Conservation (phyloP, 208 protist genomes). For the Trypanosoma boissoni region DNA sequence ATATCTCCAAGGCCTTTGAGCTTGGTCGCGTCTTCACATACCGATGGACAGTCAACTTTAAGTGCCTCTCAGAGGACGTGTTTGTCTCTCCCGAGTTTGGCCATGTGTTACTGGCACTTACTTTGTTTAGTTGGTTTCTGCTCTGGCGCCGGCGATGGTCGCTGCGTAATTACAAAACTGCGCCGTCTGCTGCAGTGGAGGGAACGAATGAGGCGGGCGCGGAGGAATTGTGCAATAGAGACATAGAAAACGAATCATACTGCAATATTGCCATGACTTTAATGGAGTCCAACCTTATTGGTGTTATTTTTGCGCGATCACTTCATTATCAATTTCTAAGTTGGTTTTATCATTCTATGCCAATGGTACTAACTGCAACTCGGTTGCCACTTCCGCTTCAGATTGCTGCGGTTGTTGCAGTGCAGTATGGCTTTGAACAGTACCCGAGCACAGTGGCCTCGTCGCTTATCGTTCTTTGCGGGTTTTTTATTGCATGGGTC, state of each 20-base stretch:
- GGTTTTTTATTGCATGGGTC: constrained; percentile 36
- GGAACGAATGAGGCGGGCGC: constrained; percentile 1
- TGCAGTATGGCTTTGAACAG: constrained; percentile 56
- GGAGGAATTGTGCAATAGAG: neutral
- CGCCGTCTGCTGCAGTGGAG: constrained; percentile 10
- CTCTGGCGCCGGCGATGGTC: constrained; percentile 55
- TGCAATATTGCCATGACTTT: constrained; percentile 63
- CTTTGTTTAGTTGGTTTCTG: constrained; percentile 48
- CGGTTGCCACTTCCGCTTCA: constrained; percentile 32
- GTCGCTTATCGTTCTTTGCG: constrained; percentile 40
- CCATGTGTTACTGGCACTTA: constrained; percentile 39
- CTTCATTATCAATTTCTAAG: constrained; percentile 95
- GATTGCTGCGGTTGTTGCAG: constrained; percentile 30
- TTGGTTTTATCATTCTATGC: constrained; percentile 91
- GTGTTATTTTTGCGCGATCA: constrained; percentile 77
- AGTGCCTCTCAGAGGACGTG: constrained; percentile 57
- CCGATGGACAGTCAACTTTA: constrained; percentile 76
- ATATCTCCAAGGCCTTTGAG: constrained; percentile 64
- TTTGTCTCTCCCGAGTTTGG: constrained; percentile 46
- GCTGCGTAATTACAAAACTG: constrained; percentile 20
- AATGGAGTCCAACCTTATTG: constrained; percentile 90
- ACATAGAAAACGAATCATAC: constrained; percentile 20
- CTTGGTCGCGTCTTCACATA: constrained; percentile 65
- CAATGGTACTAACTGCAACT: constrained; percentile 59
- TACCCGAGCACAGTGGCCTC: constrained; percentile 57